Percentiles rank a stretch among this genome's conserved stretches.
Evolutionary conservation across 345 rosid genomes (phyloP).

Genomic region (Citrus cavaleriei): DNA sequence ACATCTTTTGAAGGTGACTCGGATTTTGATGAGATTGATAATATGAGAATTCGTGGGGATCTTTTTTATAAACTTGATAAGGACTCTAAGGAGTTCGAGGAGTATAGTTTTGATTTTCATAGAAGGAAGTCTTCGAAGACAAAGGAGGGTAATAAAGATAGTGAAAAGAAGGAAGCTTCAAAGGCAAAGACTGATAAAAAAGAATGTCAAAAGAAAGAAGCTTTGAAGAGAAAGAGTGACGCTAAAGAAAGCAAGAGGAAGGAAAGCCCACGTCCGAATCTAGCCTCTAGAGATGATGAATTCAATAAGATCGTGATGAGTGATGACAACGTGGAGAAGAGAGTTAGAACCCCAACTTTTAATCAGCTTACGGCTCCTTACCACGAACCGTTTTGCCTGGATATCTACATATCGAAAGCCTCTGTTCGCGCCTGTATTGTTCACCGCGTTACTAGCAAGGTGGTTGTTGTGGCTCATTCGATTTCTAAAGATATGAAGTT

Average conservation of each 20-base stretch:
- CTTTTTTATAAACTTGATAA: slow-evolving; percentile 81
- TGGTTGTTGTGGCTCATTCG: slow-evolving; percentile 84
- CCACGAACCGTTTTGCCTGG: slow-evolving; percentile 86
- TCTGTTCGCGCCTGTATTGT: slow-evolving; percentile 80
- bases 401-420: slow-evolving; percentile 72
- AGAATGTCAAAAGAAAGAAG: slow-evolving; percentile 27
- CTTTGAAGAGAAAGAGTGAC: slow-evolving; percentile 21
- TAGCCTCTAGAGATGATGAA: slow-evolving; percentile 10
- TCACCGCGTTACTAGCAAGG: slow-evolving; percentile 84
- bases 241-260: slow-evolving; percentile 25
- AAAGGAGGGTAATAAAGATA: slow-evolving; percentile 33
- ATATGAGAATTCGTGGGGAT: slow-evolving; percentile 71
- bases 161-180: slow-evolving; percentile 20
- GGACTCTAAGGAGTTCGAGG: slow-evolving; percentile 76
- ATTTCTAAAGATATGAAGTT: slow-evolving; percentile 87
- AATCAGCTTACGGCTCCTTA: slow-evolving; percentile 85
- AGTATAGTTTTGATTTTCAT: slow-evolving; percentile 68
- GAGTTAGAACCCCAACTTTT: slow-evolving; percentile 59
- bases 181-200: slow-evolving; percentile 26
- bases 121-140: slow-evolving; percentile 46
- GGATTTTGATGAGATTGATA: slow-evolving; percentile 71
- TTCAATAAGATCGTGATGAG: slow-evolving; percentile 10
- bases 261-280: slow-evolving; percentile 14
- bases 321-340: slow-evolving; percentile 29
- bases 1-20: slow-evolving; percentile 21